Evolutionary conservation across 805 yeast species (phyloP).

Genomic region (Candida easanensis): DNA sequence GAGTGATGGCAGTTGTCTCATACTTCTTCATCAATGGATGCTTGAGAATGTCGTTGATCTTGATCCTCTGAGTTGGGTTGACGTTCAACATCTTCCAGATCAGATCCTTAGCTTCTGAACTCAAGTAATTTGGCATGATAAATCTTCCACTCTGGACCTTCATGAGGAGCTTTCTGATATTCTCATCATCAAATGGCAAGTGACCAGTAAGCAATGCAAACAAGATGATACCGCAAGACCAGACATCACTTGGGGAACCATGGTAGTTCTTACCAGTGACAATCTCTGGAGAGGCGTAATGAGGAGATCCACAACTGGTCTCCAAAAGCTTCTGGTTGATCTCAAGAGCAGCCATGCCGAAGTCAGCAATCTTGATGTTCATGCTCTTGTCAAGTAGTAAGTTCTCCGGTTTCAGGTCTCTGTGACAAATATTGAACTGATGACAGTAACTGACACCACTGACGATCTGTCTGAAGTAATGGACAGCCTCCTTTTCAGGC

Average conservation of each 20-base stretch:
- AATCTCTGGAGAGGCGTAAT: constrained; percentile 97
- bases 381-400: constrained; percentile 74
- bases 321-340: constrained; percentile 77
- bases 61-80: constrained; percentile 76
- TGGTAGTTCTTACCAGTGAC: constrained; percentile 94
- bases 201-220: constrained; percentile 94
- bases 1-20: constrained; percentile 37
- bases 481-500: constrained; percentile 86
- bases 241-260: constrained; percentile 95
- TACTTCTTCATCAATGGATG: constrained; percentile 86
- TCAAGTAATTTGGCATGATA: constrained; percentile 75
- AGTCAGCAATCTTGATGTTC: constrained; percentile 95
- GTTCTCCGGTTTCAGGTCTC: constrained; percentile 84
- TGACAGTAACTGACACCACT: constrained; percentile 83
- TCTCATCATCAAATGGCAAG: constrained; percentile 95
- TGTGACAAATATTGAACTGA: constrained; percentile 82
- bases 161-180: constrained; percentile 77
- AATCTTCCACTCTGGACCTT: constrained; percentile 92
- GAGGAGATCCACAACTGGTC: constrained; percentile 98
- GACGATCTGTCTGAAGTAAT: constrained; percentile 83
- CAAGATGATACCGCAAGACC: constrained; percentile 96
- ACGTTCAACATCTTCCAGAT: constrained; percentile 78
- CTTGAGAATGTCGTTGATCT: constrained; percentile 66
- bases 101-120: constrained; percentile 83
- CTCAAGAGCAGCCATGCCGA: constrained; percentile 98